These are phyloP conservation scores for Biancaea sappan DNA, from an alignment of 306 rosid genomes.

Conservation along the genomic window DNA sequence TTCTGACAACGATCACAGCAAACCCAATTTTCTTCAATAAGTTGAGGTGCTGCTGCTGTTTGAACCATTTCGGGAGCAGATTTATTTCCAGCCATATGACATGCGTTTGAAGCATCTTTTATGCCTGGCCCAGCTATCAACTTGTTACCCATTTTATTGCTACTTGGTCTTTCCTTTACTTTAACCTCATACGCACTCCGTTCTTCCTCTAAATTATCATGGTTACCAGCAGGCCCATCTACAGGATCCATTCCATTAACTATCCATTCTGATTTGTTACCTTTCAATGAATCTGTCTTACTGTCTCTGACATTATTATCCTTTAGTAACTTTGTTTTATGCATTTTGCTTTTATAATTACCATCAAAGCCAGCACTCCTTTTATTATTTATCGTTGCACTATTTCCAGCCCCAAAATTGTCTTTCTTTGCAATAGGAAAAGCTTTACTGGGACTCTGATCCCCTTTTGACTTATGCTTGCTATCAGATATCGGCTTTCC, in stretches of 20 bases:
- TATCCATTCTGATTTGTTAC: constrained; percentile 30
- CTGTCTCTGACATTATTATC: constrained; percentile 41
- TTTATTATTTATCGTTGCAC: constrained; percentile 43
- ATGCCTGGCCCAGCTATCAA: constrained; percentile 31
- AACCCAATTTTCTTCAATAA: constrained; percentile 73
- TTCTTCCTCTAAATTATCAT: constrained; percentile 41
- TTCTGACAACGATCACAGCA: constrained; percentile 72
- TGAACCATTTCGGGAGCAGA: constrained; percentile 41
- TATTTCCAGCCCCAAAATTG: constrained; percentile 40
- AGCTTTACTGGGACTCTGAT: constrained; percentile 37
- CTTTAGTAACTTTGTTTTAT: constrained; percentile 45
- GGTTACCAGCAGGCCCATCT: constrained; percentile 26
- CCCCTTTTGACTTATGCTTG: constrained; percentile 50
- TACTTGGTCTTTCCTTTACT: constrained; percentile 44
- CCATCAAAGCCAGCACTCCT: constrained; percentile 39
- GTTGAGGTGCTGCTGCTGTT: constrained; percentile 37
- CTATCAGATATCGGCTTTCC: constrained; percentile 40
- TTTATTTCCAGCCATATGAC: constrained; percentile 43
- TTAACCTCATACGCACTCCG: constrained; percentile 38
- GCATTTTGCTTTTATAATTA: constrained; percentile 47
- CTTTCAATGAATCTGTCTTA: constrained; percentile 37
- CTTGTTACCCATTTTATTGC: constrained; percentile 40
- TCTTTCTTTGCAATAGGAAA: constrained; percentile 41
- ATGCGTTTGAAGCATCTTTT: constrained; percentile 40
- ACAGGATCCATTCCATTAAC: neutral